A percentile compares a stretch with the other conserved stretches of the same genome.
phyloP scores from a whole-genome alignment of 148 eudicot genomes.

The Vaccinium corymbosum region DNA sequence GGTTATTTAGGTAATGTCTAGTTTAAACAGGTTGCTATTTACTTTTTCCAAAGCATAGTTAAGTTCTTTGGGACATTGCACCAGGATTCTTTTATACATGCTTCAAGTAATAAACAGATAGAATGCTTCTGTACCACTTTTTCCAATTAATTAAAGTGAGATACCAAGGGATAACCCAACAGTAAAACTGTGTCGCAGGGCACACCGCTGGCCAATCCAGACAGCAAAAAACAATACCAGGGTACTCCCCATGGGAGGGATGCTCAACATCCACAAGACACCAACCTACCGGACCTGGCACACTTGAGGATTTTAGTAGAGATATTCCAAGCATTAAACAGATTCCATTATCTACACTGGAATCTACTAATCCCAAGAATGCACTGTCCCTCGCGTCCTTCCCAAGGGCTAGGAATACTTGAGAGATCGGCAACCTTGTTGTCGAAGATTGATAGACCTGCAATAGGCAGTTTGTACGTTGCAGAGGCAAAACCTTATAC shows the following conservation, averaged over 20 bases:
- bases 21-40: neutral
- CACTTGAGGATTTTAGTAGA: neutral
- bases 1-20: slow-evolving; percentile 82
- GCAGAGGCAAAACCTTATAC: neutral
- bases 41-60: neutral
- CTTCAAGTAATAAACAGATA: neutral
- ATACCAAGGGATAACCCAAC: neutral
- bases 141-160: neutral
- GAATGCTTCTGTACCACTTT: slow-evolving; percentile 2
- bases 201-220: neutral
- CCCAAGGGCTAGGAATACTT: neutral
- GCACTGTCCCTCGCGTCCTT: neutral
- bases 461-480: neutral
- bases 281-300: neutral
- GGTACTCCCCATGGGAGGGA: neutral
- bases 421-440: neutral
- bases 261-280: neutral
- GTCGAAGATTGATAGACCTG: neutral
- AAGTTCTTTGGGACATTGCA: neutral
- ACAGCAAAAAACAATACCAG: neutral
- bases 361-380: neutral
- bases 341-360: neutral
- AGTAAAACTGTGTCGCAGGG: neutral
- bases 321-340: neutral
- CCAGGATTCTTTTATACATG: slow-evolving; percentile 1